Evolutionary conservation across 495 filamentous ascomycete genomes (phyloP).

Genomic region (Cercophora samala): DNA sequence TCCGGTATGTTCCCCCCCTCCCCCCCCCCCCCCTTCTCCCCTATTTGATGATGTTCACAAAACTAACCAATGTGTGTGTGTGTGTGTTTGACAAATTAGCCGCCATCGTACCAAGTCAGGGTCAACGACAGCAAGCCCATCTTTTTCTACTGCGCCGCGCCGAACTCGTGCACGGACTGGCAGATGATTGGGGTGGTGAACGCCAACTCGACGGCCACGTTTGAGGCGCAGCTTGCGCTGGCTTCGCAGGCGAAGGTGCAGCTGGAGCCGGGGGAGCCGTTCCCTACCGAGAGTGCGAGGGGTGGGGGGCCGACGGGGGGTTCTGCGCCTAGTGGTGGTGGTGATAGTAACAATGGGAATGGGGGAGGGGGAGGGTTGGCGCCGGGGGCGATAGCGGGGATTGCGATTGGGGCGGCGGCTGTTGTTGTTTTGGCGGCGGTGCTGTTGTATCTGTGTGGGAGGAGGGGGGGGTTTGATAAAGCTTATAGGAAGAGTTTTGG

Average conservation of each 20-base stretch:
- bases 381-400: conserved; percentile 47
- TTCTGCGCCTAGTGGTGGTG: conserved; percentile 3
- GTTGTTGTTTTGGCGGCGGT: conserved; percentile 37
- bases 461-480: conserved; percentile 36
- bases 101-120: conserved; percentile 44
- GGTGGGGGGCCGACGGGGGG: neutral
- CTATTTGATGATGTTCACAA: neutral
- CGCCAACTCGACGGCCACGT: conserved; percentile 32
- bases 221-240: conserved; percentile 31
- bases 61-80: neutral
- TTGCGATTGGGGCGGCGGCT: conserved; percentile 44
- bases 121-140: conserved; percentile 58
- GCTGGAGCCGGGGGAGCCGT: conserved; percentile 40
- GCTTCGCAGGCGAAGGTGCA: conserved; percentile 32
- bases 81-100: too few species aligned
- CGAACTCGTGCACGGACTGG: conserved; percentile 37
- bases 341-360: neutral
- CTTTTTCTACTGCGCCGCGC: conserved; percentile 60
- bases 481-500: conserved; percentile 26
- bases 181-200: conserved; percentile 53
- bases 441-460: conserved; percentile 44
- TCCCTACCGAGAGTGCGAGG: conserved; percentile 30
- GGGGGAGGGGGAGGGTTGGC: conserved; percentile 19
- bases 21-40: too few species aligned
- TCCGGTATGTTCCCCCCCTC: conserved; percentile 30